These are phyloP conservation scores for Anisodus acutangulus DNA, from an alignment of 257 asterid species.

Conservation along the genomic window DNA sequence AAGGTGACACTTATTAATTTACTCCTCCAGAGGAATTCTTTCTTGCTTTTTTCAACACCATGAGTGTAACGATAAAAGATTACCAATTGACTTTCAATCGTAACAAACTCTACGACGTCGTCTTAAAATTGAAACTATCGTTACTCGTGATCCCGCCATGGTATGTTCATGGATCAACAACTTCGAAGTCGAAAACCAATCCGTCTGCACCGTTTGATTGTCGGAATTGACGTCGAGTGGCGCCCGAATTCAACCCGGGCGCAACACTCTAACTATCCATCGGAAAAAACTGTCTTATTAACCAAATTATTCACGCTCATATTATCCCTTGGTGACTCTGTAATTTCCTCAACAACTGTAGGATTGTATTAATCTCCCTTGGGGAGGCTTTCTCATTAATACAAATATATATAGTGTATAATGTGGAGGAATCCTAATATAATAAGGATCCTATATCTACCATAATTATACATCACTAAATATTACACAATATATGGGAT, in stretches of 20 bases:
- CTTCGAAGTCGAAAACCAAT: conserved; percentile 29
- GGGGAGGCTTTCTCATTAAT: no score
- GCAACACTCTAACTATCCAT: conserved; percentile 63
- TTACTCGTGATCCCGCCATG: conserved; percentile 45
- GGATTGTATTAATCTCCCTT: no score
- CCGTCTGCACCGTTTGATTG: conserved; percentile 37
- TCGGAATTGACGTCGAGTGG: conserved; percentile 67
- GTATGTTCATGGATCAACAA: conserved; percentile 50
- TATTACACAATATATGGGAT: no score
- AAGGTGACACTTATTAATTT: no score
- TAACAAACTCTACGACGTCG: conserved; percentile 51
- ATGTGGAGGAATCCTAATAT: no score
- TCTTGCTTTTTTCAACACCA: neutral
- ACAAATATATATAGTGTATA: no score
- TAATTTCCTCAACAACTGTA: conserved; percentile 38
- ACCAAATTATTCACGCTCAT: conserved; percentile 48
- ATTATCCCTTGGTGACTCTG: conserved; percentile 39
- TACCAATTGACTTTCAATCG: neutral
- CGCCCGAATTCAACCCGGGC: conserved; percentile 44
- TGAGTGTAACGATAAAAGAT: neutral
- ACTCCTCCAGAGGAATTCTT: no score
- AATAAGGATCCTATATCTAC: no score
- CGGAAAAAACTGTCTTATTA: conserved; percentile 51
- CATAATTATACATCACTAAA: no score
- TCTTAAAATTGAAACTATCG: conserved; percentile 49